Conservation (phyloP, 2,329 filamentous ascomycete species). For the Cercospora janseana region DNA sequence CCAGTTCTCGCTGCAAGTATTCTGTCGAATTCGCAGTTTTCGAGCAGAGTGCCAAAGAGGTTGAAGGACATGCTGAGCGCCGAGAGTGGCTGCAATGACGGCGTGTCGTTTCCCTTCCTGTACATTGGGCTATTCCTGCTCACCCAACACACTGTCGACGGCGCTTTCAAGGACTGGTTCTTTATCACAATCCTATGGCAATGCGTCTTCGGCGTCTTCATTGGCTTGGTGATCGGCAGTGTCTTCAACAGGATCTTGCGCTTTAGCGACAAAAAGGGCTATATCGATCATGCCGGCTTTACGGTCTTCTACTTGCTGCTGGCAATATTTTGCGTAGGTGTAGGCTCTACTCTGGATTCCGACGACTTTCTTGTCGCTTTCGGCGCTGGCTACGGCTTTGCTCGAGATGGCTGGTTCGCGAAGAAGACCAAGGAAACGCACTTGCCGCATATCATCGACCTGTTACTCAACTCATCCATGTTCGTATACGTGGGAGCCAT, state of each 20-base stretch:
- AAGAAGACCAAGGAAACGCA: conserved; percentile 48
- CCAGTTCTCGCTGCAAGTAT: conserved; percentile 56
- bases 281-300: conserved; percentile 52
- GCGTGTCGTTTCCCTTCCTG: conserved; percentile 56
- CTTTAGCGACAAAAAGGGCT: conserved; percentile 47
- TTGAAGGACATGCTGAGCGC: conserved; percentile 53
- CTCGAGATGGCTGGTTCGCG: conserved; percentile 54
- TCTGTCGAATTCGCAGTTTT: conserved; percentile 54
- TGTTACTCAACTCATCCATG: conserved; percentile 56
- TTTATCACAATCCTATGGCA: conserved; percentile 57
- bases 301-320: conserved; percentile 57
- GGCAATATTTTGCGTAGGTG: conserved; percentile 52
- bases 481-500: conserved; percentile 58
- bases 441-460: conserved; percentile 52
- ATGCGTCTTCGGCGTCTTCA: conserved; percentile 48
- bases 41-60: conserved; percentile 51
- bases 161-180: conserved; percentile 52
- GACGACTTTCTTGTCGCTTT: conserved; percentile 60
- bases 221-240: conserved; percentile 51
- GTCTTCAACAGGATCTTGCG: conserved; percentile 50
- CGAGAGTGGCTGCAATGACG: conserved; percentile 58
- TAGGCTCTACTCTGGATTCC: conserved; percentile 52
- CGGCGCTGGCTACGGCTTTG: conserved; percentile 55
- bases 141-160: conserved; percentile 40
- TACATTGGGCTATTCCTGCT: conserved; percentile 53